Base-by-base conservation (phyloP, 1,139 yeast genomes). In the Pichia sp. region DNA sequence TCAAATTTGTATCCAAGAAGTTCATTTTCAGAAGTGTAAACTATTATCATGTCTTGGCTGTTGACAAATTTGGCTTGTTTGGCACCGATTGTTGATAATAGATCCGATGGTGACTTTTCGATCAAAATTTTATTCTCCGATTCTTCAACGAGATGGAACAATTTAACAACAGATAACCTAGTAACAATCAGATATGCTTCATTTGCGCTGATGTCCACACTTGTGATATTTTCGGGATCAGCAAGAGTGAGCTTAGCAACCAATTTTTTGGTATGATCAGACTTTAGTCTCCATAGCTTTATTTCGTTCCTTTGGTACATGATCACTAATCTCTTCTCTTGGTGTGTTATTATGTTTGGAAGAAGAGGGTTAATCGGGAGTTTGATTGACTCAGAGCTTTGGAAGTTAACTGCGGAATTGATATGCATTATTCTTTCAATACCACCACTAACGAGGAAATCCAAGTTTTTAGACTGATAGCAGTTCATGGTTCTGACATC, bases 251-350 rank as follows among this genome's bases (percentile, higher is more conserved):
- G 56, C 55, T 83, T 84, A 34, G 82, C 66, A 11, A 84, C 77
- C 39, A 86, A 60, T 42, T 70, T 70, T 39, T 57, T 47, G 28
- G 56, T 41, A 30, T 46, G 54, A 32, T 48, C 51, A 12, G 39
- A 44, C 23, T 35, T 39, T 13, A 86, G 55, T 45, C 61, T 67
- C 98, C 98, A 91, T 16, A 91, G 67, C 55, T 86, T 87, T 30
- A 88, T 72, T 3, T 72, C 67, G 53, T 84, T 91, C 47, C 82
- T 94, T 51, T 78, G 81, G 93, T 94, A 88, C 70, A 81, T 69
- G 16, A 76, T 69, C 22, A 88, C 59, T 31, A 77, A 59, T 40
- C 77, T 69, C 31, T 70, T 64, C 7, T 58, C 55, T 18, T 67
- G 57, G 42, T 75, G 72, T 15, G 76, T 58, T 2, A 69, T 50